A percentile compares a stretch with the other conserved stretches of the same genome.
Evolutionary conservation across 495 filamentous ascomycete species (phyloP).

Genomic region (Aspergillus affinis): DNA sequence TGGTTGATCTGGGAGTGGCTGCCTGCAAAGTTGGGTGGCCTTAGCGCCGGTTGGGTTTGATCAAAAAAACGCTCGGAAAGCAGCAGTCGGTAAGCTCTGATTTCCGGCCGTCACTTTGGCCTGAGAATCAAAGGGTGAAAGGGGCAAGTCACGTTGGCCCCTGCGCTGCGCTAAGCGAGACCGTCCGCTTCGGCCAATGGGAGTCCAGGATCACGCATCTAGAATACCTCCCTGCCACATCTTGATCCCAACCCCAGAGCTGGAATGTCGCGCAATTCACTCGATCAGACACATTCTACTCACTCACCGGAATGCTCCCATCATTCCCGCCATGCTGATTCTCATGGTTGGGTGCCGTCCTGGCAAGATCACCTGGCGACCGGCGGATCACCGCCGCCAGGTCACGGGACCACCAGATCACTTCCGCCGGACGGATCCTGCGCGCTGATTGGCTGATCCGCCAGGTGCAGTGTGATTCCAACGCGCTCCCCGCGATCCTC

Average conservation of each 20-base stretch:
- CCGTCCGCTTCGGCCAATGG: slow-evolving; percentile 36
- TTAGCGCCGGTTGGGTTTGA: slow-evolving; percentile 29
- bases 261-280: not conserved
- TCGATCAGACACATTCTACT: not conserved
- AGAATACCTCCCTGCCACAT: slow-evolving; percentile 30
- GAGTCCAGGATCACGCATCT: slow-evolving; percentile 41
- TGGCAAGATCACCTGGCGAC: slow-evolving; percentile 30
- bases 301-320: slow-evolving; percentile 19
- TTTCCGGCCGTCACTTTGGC: slow-evolving; percentile 33
- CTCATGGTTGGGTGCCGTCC: slow-evolving; percentile 22
- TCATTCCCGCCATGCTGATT: slow-evolving; percentile 21
- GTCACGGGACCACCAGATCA: slow-evolving; percentile 37
- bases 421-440: slow-evolving; percentile 29
- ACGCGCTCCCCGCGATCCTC: slow-evolving; percentile 28
- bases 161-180: slow-evolving; percentile 40
- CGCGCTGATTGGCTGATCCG: slow-evolving; percentile 42
- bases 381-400: slow-evolving; percentile 25
- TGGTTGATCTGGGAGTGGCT: slow-evolving; percentile 42
- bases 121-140: slow-evolving; percentile 33
- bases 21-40: slow-evolving; percentile 23
- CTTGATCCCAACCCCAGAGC: slow-evolving; percentile 40
- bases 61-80: slow-evolving; percentile 38
- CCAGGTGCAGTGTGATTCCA: slow-evolving; percentile 44
- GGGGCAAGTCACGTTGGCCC: slow-evolving; percentile 6
- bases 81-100: slow-evolving; percentile 39